Evolutionary conservation across 305 asterid species (phyloP).

Genomic region (Solanum aculeatissimum): DNA sequence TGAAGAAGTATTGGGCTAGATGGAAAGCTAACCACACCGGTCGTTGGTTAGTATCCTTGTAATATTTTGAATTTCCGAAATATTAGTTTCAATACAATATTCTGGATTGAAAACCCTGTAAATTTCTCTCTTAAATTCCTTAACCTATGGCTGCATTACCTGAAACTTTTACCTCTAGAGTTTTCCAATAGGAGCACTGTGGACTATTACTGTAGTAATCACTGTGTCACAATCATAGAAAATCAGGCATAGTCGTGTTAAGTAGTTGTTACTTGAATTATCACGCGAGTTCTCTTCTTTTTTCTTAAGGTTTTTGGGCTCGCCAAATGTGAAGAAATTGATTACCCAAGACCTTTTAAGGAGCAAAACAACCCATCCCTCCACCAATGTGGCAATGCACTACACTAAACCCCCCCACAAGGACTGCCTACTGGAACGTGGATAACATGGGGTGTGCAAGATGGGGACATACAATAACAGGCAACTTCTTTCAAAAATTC

Average conservation of each 20-base stretch:
- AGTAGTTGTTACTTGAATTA: not conserved
- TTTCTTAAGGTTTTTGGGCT: not conserved
- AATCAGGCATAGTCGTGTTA: not conserved
- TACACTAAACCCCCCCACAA: not conserved
- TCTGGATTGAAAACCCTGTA: not conserved
- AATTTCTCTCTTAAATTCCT: not conserved
- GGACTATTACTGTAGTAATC: not conserved
- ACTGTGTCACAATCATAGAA: not conserved
- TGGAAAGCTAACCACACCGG: slow-evolving; percentile 91
- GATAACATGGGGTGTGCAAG: not conserved
- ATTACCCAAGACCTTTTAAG: not conserved
- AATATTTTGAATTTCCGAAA: not conserved
- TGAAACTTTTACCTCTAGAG: not conserved
- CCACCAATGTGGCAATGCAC: not conserved
- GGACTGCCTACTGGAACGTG: not conserved
- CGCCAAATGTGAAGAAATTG: not conserved
- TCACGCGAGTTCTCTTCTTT: not conserved
- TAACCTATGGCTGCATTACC: not conserved
- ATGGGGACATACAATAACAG: not conserved
- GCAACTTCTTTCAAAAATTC: not conserved
- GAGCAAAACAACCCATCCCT: not conserved
- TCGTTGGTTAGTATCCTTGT: slow-evolving; percentile 45
- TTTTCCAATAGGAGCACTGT: not conserved
- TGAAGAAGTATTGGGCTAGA: slow-evolving; percentile 90
- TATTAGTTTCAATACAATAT: not conserved